Percentiles rank a stretch among this genome's conserved stretches.
These are phyloP conservation scores for Shiraia sp. DNA, from an alignment of 2,329 filamentous ascomycete genomes.

Conservation along the genomic window DNA sequence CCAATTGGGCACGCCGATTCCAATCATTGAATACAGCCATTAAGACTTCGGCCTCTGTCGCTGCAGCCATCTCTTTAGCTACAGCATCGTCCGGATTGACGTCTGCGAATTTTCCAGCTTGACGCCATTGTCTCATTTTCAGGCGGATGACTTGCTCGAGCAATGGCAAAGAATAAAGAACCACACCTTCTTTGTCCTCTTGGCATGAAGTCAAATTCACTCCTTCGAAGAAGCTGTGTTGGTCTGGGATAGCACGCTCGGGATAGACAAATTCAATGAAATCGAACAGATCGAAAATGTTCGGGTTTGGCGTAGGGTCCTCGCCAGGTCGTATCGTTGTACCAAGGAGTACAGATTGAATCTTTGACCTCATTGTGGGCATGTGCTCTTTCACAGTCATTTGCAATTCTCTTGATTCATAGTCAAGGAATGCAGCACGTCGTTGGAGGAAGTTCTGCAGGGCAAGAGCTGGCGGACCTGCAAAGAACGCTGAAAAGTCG, in stretches of 20 bases:
- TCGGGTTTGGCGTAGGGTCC: conserved; percentile 68
- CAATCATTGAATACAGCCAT: conserved; percentile 64
- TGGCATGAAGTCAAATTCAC: conserved; percentile 69
- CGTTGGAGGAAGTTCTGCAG: conserved; percentile 78
- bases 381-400: conserved; percentile 71
- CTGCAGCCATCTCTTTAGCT: conserved; percentile 40
- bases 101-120: conserved; percentile 38
- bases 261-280: conserved; percentile 72
- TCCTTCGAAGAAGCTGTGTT: conserved; percentile 64
- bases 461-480: conserved; percentile 67
- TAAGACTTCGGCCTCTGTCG: conserved; percentile 56
- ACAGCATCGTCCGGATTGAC: not conserved
- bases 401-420: conserved; percentile 82
- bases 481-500: conserved; percentile 64
- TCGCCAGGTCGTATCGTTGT: conserved; percentile 69
- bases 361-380: conserved; percentile 54
- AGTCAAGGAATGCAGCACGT: conserved; percentile 79
- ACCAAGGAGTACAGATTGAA: conserved; percentile 72
- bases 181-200: conserved; percentile 59
- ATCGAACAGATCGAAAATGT: conserved; percentile 91
- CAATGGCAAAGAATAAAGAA: conserved; percentile 70
- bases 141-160: conserved; percentile 75
- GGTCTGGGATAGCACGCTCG: conserved; percentile 53
- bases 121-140: conserved; percentile 65
- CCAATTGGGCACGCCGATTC: conserved; percentile 66